Percentiles rank a stretch among this genome's conserved stretches.
phyloP scores from a whole-genome alignment of 345 rosid species.

The Eucalyptus sp. region DNA sequence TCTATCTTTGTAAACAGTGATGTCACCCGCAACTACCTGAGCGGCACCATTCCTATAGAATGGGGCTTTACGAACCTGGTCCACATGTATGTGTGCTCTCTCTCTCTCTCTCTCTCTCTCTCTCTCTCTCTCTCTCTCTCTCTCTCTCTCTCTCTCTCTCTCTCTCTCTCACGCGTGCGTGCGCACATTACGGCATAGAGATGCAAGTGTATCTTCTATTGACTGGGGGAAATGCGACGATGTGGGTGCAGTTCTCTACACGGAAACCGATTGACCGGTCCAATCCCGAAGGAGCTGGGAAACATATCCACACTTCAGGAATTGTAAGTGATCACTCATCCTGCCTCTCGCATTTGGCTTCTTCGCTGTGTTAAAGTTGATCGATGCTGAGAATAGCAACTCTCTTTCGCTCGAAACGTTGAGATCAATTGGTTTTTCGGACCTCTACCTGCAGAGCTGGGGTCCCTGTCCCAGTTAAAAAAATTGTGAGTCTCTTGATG shows the following conservation, averaged over 20 bases:
- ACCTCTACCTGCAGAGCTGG: not conserved
- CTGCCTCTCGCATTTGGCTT: not conserved
- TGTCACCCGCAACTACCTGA: too few relatives aligned
- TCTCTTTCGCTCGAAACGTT: not conserved
- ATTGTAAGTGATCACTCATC: not conserved
- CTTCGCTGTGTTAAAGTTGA: not conserved
- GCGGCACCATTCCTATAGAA: too few relatives aligned
- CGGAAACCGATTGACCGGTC: not conserved
- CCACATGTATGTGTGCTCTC: too few relatives aligned
- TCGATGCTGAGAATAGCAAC: fast-evolving
- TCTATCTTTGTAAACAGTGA: too few relatives aligned
- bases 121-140: too few relatives aligned
- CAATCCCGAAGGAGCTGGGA: not conserved
- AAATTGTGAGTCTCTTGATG: not conserved
- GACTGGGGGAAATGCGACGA: not conserved
- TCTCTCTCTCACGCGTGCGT: too few relatives aligned
- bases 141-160: too few relatives aligned
- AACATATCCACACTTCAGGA: not conserved
- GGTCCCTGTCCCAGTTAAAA: not conserved
- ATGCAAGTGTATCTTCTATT: not conserved
- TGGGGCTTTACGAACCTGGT: too few relatives aligned
- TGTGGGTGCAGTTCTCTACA: not conserved
- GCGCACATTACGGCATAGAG: too few relatives aligned
- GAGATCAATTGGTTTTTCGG: not conserved
- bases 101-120: too few relatives aligned